phyloP scores from a whole-genome alignment of 2,329 filamentous ascomycete species.

The Beauveria brongniartii region DNA sequence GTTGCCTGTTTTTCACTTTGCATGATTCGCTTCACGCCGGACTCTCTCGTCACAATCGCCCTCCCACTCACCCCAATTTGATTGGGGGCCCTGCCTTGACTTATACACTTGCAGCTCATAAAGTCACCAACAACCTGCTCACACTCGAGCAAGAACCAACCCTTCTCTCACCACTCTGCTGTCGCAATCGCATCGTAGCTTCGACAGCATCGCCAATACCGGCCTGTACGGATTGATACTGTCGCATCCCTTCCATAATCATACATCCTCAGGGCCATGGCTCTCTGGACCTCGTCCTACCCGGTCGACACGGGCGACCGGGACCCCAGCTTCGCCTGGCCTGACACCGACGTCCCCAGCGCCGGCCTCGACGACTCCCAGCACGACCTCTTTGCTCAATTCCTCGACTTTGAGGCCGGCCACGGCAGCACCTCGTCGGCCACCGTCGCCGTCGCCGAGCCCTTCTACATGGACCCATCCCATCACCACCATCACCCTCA shows the following conservation, averaged over 20 bases:
- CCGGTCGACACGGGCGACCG: conserved; percentile 27
- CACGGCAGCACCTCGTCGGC: conserved; percentile 14
- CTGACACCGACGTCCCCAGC: conserved; percentile 22
- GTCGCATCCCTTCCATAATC: not conserved
- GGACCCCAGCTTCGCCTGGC: conserved; percentile 28
- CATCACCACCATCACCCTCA: not conserved
- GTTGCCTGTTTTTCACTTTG: not conserved
- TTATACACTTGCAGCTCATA: not conserved
- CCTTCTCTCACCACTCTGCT: not conserved
- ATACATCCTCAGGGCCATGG: conserved; percentile 19
- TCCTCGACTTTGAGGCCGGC: conserved; percentile 28
- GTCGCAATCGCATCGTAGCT: not conserved
- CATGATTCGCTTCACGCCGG: not conserved
- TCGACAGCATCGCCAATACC: not conserved
- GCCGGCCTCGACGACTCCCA: conserved; percentile 19
- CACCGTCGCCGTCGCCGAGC: conserved; percentile 18
- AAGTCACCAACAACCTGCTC: not conserved
- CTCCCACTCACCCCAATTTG: not conserved
- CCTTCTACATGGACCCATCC: conserved; percentile 20
- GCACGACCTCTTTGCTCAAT: conserved; percentile 29
- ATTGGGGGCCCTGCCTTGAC: not conserved
- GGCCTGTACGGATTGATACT: not conserved
- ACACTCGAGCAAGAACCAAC: not conserved
- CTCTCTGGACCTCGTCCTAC: conserved; percentile 29
- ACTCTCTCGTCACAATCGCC: not conserved